Percentiles rank a stretch among this genome's conserved stretches.
Conservation (phyloP, 495 filamentous ascomycete species). For the Xylaria bambusicola region DNA sequence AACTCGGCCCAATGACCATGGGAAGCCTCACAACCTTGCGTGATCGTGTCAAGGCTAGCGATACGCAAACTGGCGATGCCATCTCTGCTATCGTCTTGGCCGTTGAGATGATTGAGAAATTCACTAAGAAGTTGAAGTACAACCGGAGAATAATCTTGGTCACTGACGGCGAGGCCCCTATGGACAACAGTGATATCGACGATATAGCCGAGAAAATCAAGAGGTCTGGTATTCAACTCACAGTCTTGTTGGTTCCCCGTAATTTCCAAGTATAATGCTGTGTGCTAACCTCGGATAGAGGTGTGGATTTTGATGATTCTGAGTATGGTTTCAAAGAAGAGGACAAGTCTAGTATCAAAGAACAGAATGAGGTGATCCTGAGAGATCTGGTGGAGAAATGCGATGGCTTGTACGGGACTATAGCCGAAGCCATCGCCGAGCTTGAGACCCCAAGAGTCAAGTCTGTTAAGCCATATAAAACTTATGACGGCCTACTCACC, state of each 20-base stretch:
- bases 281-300: constrained; percentile 51
- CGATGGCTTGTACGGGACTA: constrained; percentile 74
- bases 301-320: constrained; percentile 90
- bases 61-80: constrained; percentile 64
- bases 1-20: constrained; percentile 73
- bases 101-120: constrained; percentile 77
- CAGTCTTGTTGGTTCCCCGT: constrained; percentile 66
- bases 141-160: constrained; percentile 78
- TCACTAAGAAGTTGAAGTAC: constrained; percentile 89
- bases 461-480: constrained; percentile 65
- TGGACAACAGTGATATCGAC: constrained; percentile 67
- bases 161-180: constrained; percentile 72
- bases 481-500: constrained; percentile 77
- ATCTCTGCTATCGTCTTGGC: constrained; percentile 86
- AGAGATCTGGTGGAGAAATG: constrained; percentile 61
- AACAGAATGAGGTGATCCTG: constrained; percentile 67
- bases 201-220: constrained; percentile 72
- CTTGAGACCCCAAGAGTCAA: constrained; percentile 73
- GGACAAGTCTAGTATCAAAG: constrained; percentile 71
- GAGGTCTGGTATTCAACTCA: constrained; percentile 71
- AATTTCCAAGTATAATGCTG: neutral
- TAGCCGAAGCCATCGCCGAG: constrained; percentile 80
- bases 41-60: constrained; percentile 64
- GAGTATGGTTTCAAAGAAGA: constrained; percentile 95
- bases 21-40: constrained; percentile 65